These are phyloP conservation scores for Fragosphaeria purpurea DNA, from an alignment of 2,329 filamentous ascomycete species.

Conservation along the genomic window DNA sequence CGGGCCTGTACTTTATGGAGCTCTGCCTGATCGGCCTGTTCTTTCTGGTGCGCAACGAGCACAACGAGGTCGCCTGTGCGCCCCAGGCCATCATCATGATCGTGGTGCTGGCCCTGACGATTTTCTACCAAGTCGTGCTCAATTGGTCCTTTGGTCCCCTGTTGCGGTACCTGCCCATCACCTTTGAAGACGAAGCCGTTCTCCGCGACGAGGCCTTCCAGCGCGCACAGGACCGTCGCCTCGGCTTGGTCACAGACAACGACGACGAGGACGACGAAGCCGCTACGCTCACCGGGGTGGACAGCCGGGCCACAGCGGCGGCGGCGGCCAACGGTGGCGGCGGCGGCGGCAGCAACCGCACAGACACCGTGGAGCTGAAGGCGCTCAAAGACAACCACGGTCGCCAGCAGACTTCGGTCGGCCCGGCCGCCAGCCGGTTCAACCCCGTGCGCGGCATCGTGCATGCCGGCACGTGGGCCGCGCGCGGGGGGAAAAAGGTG, in stretches of 20 bases:
- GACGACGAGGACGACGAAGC: constrained; percentile 23
- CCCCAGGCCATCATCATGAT: constrained; percentile 82
- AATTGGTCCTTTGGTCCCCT: constrained; percentile 79
- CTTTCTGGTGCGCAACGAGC: constrained; percentile 58
- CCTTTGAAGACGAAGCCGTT: constrained; percentile 88
- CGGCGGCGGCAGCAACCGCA: too few species aligned
- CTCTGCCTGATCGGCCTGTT: constrained; percentile 83
- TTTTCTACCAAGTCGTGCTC: constrained; percentile 67
- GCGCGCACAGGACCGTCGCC: constrained; percentile 60
- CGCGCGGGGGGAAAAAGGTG: constrained; percentile 38
- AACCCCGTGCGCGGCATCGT: constrained; percentile 37
- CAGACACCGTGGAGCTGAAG: constrained; percentile 26
- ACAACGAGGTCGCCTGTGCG: constrained; percentile 48
- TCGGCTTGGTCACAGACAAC: constrained; percentile 49
- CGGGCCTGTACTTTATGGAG: constrained; percentile 90
- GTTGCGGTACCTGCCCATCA: constrained; percentile 83
- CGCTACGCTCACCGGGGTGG: constrained; percentile 16
- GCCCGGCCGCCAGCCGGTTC: constrained; percentile 17
- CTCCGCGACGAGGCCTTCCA: constrained; percentile 85
- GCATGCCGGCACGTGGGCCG: constrained; percentile 38
- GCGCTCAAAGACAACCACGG: constrained; percentile 15
- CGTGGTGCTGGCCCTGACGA: constrained; percentile 58
- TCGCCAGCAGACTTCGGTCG: constrained; percentile 13
- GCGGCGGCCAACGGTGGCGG: constrained; percentile 10
- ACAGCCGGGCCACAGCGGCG: constrained; percentile 1